Base-by-base conservation (phyloP, 202 grass and related monocot genomes). In the Tripidium arundinaceum region DNA sequence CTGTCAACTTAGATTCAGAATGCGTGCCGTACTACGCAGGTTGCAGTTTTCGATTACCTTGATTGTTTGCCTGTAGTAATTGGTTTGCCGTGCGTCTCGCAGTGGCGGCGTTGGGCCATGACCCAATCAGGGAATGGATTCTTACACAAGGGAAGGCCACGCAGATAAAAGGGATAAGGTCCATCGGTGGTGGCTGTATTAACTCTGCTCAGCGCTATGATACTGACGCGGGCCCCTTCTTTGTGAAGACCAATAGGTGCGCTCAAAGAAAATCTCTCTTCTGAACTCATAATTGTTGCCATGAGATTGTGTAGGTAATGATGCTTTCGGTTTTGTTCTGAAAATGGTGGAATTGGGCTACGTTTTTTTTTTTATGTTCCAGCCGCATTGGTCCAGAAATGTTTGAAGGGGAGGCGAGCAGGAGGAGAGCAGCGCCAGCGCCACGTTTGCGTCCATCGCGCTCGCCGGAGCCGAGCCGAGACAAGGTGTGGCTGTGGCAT, bases 81-180 rank as follows among this genome's bases (percentile, higher is more conserved):
- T 2, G 31, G 66, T 6, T 62, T 50, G 50, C 65, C 27, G 7
- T 21, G 7, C 18, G 54, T 11, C 50, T 58, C 11, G 25, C 84
- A 91, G 93, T 93, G 86, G 84, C 90, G 2, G 84, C 72, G 6
- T 54, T 91, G 63, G 67, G 84, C 15, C 69, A 93, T 37, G 94
- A 97, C 65, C 94, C 87, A 9, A 88, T 93, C 86, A 88, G 55
- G 46, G 87, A 91, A 52, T 97, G 91, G 91, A 90, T 97, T 75
- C 91, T 97, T 18, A 91, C 91, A 13, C 83, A 97, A 78, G 94
- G 92, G 15, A 97, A 97, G 80, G 94, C 91, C 74, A 91, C 83
- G 0, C 42, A 90, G 58, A 94, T 97, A 22, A 91, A 85, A 74
- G 79, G 89, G 77, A 80, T 86, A 49, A 90, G 84, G 49, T 90